Base-by-base conservation (phyloP, 1,139 yeast species). In the Hemisphaericaspora lyxosophila region DNA sequence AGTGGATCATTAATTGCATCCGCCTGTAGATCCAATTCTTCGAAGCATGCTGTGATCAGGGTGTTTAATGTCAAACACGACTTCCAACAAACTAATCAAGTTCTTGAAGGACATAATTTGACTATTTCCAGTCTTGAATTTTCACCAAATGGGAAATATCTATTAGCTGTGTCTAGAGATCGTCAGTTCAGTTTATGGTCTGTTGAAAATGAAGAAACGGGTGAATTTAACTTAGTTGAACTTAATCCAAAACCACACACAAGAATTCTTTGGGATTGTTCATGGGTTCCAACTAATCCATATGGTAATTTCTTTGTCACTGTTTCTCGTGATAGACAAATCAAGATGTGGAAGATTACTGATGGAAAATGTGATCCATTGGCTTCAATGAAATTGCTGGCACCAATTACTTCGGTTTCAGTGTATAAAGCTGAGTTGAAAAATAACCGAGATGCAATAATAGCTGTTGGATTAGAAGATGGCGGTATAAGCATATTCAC, bases 261-360 rank as follows among this genome's bases (percentile, higher is more conserved):
- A 7, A 79, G 97, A 61, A 92, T 94, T 51, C 80, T 94, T 35
- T 94, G 98, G 98, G 98, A 92, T 62, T 83, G 95, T 55, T 76
- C 85, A 24, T 92, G 97, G 97, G 66, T 78, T 2, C 85, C 86
- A 3, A 27, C 40, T 8, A 63, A 52, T 8, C 43, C 49, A 5
- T 43, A 48, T 14, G 59, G 61, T 5, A 40, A 56, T 26, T 60
- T 59, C 22, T 90, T 92, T 54, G 68, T 87, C 16, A 92, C 97
- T 0, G 95, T 82, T 0, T 85, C 97, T 3, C 78, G 99, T 60
- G 99, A 94, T 59, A 86, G 80, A 55, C 73, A 76, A 13, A 59
- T 90, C 35, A 88, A 86, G 55, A 52, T 81, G 9, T 92, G 98
- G 98, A 55, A 54, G 16, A 50, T 73, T 7, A 54, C 48, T 3